Base-by-base conservation (phyloP, 1,284 basidiomycete genomes). In the Pascua sp. region DNA sequence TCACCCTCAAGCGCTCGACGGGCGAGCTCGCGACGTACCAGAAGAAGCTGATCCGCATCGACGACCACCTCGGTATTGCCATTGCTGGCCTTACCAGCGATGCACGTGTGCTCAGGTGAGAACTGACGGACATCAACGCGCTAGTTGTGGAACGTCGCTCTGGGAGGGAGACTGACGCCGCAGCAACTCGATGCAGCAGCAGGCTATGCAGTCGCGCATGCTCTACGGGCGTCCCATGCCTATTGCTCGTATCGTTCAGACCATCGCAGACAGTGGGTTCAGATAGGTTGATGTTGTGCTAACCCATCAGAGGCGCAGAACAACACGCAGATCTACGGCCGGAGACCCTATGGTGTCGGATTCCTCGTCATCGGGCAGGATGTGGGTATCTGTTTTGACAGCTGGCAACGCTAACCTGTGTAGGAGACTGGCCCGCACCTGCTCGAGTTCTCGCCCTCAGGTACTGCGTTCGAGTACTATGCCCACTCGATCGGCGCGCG, bases 1-100 rank as follows among this genome's bases (percentile, higher is more conserved):
- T 98, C 51, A 94, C 95, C 9, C 80, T 98, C 61, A 98, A 96
- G 93, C 86, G 95, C 76, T 98, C 95, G n/a, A 95, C 93, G 11
- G 94, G 94, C 62, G 96, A 98, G 79, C 85, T 99, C 53, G 95
- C 96, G 13, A 91, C 90, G 42, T 98, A 98, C 82, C 96, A 99
- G 77, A 94, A 98, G 81, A 98, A 99, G 84, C 90, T 98, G 87
- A 95, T 96, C 77, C 85, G 92, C 71, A 96, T 99, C 85, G 96
- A 98, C 77, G 94, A 98, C 77, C 96, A 99, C 80, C 87, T 97
- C 71, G 96, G 96, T 46, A 93, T 99, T 71, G 96, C 93, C 48
- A 98, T 98, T 74, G 96, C 96, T 50, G 96, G 96, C 17, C 81
- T 99, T 62, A 99, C 96, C 9, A 94, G 90, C 51, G 96, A 99